Conservation (phyloP, 805 yeast species). For the Candida jianshihensis region DNA sequence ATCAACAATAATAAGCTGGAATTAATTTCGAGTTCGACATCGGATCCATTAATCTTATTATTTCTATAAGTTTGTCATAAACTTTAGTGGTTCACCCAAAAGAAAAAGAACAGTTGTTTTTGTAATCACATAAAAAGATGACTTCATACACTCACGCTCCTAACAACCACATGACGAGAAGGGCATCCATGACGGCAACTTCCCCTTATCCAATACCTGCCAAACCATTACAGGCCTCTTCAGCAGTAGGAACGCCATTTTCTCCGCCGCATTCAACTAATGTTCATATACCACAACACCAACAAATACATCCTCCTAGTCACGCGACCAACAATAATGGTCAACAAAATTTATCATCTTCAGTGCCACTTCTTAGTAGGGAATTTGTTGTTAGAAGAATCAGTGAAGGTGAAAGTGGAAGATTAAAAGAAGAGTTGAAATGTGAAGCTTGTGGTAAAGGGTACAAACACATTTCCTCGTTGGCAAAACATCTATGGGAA, state of each 20-base stretch:
- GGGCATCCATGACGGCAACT: constrained; percentile 28
- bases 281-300: constrained; percentile 13
- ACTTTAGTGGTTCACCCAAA: too few relatives aligned
- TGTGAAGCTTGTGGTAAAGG: constrained; percentile 93
- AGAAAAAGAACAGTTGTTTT: not conserved
- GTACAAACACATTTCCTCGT: constrained; percentile 80
- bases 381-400: constrained; percentile 78
- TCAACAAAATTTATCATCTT: constrained; percentile 14
- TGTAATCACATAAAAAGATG: constrained; percentile 1
- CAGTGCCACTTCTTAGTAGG: constrained; percentile 40
- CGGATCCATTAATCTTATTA: too few relatives aligned
- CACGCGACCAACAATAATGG: constrained; percentile 2
- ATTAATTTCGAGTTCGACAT: too few relatives aligned
- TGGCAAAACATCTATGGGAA: constrained; percentile 88
- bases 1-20: too few relatives aligned
- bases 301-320: too few relatives aligned
- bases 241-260: constrained; percentile 9
- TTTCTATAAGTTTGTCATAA: too few relatives aligned
- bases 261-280: constrained; percentile 14
- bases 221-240: constrained; percentile 3
- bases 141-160: constrained; percentile 11
- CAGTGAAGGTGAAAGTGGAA: constrained; percentile 80
- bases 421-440: constrained; percentile 74
- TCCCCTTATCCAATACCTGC: constrained; percentile 33
- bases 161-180: constrained; percentile 22